Base-by-base conservation (phyloP, 345 rosid species). In the Leavenworthia alabamica region DNA sequence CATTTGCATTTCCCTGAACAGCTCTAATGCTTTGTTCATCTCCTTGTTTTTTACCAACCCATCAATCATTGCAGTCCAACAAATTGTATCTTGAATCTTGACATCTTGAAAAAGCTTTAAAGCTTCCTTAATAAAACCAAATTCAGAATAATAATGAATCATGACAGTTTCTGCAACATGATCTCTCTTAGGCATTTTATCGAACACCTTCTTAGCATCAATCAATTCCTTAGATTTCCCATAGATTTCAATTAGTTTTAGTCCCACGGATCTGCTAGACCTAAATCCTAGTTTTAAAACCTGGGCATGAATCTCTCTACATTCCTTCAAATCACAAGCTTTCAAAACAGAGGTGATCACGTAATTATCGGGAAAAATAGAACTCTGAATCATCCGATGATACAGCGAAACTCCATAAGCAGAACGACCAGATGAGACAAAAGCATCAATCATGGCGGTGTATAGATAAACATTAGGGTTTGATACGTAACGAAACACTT, bases 1-100 rank as follows among this genome's bases (percentile, higher is more conserved):
- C 48, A 74, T 79, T 64, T 82, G 95, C 90, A 86, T 82, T 22
- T 72, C 62, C 56, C 79, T 81, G 50, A 86, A 84, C 47, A 73
- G 60, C 73, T 76, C 76, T 67, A 84, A 67, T 11, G 86, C 95
- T 69, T 60, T 73, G 70, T 77, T 76, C 84, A 75, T 68, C 73
- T 82, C 79, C 44, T 68, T 78, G 78, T 81, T 80, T 73, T 74
- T 70, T 28, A 78, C 83, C 66, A 82, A 60, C 62, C 90, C 88
- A 45, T 78, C 84, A 62, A 84, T 84, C 88, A 84, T 78, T 3
- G 83, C 83, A 2, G 88, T 86, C 90, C 90, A 84, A 63, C 86
- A 79, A 46, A 83, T 81, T 0, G 82, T 78, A 67, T 86, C 93
- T 71, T 78, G 81, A 14, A 20, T 16, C 68, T 67, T 15, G 11